Conservation (phyloP, 805 yeast species). For the Ogataea wickerhamii region DNA sequence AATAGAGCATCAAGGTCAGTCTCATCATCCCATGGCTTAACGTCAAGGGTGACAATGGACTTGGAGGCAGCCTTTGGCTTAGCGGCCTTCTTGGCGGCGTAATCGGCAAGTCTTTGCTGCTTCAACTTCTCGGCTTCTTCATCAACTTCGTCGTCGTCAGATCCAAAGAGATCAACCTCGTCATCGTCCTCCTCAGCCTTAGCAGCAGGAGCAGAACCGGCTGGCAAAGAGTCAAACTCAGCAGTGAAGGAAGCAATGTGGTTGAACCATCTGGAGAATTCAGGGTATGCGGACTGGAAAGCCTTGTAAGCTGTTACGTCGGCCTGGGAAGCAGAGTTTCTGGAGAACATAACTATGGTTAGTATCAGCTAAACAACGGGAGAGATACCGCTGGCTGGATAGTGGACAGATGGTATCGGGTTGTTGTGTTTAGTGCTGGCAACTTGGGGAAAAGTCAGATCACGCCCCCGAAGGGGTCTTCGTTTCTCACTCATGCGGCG, state of each 20-base stretch:
- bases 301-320: slow-evolving; percentile 93
- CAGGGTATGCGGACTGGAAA: slow-evolving; percentile 87
- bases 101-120: slow-evolving; percentile 96
- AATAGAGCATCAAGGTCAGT: slow-evolving; percentile 88
- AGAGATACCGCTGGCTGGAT: no score
- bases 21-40: slow-evolving; percentile 99
- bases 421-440: no score
- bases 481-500: slow-evolving; percentile 83
- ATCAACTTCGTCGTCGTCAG: slow-evolving; percentile 91
- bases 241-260: slow-evolving; percentile 92
- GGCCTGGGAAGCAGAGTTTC: slow-evolving; percentile 90
- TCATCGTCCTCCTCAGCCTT: slow-evolving; percentile 79
- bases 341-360: slow-evolving; percentile 30
- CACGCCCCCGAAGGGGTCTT: slow-evolving; percentile 32
- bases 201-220: slow-evolving; percentile 60
- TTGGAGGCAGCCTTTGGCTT: slow-evolving; percentile 99
- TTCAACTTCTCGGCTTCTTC: slow-evolving; percentile 96
- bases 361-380: no score
- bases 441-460: background rate
- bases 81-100: slow-evolving; percentile 96
- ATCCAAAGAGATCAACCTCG: slow-evolving; percentile 91
- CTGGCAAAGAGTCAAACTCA: slow-evolving; percentile 79
- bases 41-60: slow-evolving; percentile 93
- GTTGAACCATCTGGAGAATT: slow-evolving; percentile 97
- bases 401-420: no score